Conservation (phyloP, 495 filamentous ascomycete species). For the Aspergillus ellipticus region DNA sequence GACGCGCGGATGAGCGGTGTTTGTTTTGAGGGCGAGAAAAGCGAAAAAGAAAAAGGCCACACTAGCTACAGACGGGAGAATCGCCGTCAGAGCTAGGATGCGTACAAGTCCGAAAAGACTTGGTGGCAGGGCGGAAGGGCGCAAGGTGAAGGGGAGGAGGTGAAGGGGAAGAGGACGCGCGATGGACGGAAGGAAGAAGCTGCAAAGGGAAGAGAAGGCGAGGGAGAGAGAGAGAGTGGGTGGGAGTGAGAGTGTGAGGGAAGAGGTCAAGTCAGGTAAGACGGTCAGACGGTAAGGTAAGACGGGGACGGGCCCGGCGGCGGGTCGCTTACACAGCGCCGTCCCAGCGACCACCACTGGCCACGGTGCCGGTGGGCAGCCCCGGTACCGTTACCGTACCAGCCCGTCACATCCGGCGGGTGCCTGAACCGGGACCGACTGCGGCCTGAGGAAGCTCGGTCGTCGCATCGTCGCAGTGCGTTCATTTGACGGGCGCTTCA, state of each 20-base stretch:
- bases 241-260: neutral
- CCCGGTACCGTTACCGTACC: neutral
- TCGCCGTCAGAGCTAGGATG: conserved; percentile 15
- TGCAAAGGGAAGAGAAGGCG: conserved; percentile 8
- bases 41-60: conserved; percentile 7
- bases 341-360: too few species aligned
- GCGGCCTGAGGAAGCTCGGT: too few species aligned
- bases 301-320: neutral
- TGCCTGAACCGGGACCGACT: neutral
- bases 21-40: conserved; percentile 12
- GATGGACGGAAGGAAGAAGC: conserved; percentile 18
- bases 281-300: too few species aligned
- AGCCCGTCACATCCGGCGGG: neutral
- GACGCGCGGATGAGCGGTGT: conserved; percentile 4
- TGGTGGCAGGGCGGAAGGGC: neutral
- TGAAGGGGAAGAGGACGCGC: conserved; percentile 25
- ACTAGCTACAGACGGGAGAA: conserved; percentile 18
- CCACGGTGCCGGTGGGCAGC: neutral
- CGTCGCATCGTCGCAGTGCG: too few species aligned
- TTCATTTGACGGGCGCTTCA: neutral
- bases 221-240: neutral
- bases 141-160: conserved; percentile 18
- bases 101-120: conserved; percentile 9
- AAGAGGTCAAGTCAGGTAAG: too few species aligned
- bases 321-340: neutral